Percentiles rank a stretch among this genome's conserved stretches.
phyloP scores from a whole-genome alignment of 768 basidiomycete species.

The Tremella yokohamensis region DNA sequence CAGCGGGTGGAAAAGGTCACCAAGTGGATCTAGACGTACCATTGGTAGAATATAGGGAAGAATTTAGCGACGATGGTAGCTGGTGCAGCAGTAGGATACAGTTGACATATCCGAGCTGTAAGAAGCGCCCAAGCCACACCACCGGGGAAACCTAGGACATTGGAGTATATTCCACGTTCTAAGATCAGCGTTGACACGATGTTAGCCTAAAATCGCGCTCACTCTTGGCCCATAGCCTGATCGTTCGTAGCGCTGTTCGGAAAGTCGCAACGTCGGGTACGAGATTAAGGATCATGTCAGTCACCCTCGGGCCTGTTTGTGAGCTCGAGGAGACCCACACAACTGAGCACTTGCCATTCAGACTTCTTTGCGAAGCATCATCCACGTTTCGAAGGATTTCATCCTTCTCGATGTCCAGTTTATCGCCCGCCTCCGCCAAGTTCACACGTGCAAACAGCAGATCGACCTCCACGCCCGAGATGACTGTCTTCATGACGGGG shows the following conservation, averaged over 20 bases:
- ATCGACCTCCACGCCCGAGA: constrained; percentile 88
- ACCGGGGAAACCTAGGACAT: constrained; percentile 94
- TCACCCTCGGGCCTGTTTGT: constrained; percentile 78
- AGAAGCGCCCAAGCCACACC: constrained; percentile 99
- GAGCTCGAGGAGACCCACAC: neutral
- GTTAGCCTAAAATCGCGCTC: constrained; percentile 47
- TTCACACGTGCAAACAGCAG: constrained; percentile 73
- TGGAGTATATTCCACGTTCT: constrained; percentile 96
- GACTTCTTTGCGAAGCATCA: constrained; percentile 88
- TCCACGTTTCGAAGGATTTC: constrained; percentile 87
- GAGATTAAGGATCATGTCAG: constrained; percentile 88
- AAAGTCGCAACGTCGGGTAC: constrained; percentile 93
- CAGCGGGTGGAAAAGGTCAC: constrained; percentile 6
- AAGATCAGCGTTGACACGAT: neutral
- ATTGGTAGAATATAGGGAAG: constrained; percentile 97
- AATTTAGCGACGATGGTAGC: constrained; percentile 95
- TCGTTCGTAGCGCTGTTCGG: constrained; percentile 88
- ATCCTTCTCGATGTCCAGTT: constrained; percentile 83
- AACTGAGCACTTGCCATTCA: constrained; percentile 61
- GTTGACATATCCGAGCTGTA: constrained; percentile 97
- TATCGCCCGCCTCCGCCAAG: constrained; percentile 68
- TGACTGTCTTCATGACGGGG: constrained; percentile 86
- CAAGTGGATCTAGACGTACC: constrained; percentile 57
- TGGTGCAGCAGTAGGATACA: constrained; percentile 91
- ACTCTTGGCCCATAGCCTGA: constrained; percentile 98